Percentiles rank a stretch among this genome's conserved stretches.
phyloP scores from a whole-genome alignment of 495 filamentous ascomycete genomes.

The Margaritispora aquatica region DNA sequence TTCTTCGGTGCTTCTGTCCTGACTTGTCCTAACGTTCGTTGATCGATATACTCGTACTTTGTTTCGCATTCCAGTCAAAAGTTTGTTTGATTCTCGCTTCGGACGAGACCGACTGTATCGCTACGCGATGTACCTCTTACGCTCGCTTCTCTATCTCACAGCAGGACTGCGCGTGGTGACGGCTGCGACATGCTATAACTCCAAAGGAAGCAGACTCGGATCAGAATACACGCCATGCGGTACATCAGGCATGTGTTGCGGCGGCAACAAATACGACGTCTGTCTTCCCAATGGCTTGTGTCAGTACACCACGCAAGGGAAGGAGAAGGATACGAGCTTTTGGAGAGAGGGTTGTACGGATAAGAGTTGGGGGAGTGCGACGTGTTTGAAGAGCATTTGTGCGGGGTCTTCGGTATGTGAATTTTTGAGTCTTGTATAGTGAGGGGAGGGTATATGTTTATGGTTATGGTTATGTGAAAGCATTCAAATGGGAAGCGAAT shows the following conservation, averaged over 20 bases:
- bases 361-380: not conserved
- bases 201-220: not conserved
- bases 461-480: too few relatives aligned
- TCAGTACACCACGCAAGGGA: too few relatives aligned
- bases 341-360: not conserved
- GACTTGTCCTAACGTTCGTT: not conserved
- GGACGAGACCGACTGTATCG: too few relatives aligned
- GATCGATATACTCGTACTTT: not conserved
- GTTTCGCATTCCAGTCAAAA: too few relatives aligned
- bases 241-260: not conserved
- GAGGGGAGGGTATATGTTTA: too few relatives aligned
- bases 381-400: not conserved
- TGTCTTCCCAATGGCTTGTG: not conserved
- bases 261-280: not conserved
- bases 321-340: too few relatives aligned
- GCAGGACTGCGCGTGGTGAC: too few relatives aligned
- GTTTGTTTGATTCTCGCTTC: too few relatives aligned
- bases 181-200: not conserved
- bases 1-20: not conserved
- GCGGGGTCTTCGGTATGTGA: not conserved
- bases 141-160: too few relatives aligned
- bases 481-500: too few relatives aligned
- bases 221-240: not conserved
- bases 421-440: not conserved
- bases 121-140: too few relatives aligned